A percentile compares a stretch with the other conserved stretches of the same genome.
Conservation (phyloP, 2,329 filamentous ascomycete genomes). For the Clonostachys chloroleuca region DNA sequence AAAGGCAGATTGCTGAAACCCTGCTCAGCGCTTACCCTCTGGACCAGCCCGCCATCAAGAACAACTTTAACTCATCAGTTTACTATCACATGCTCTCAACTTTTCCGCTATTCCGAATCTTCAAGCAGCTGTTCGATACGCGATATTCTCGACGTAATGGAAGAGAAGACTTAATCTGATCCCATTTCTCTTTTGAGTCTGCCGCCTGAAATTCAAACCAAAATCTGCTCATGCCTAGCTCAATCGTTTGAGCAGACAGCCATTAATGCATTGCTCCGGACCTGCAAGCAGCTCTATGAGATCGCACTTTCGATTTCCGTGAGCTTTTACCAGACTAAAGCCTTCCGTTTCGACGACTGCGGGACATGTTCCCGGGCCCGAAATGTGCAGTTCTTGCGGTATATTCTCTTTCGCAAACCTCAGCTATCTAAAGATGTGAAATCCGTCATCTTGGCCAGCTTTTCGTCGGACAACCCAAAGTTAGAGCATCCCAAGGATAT, state of each 20-base stretch:
- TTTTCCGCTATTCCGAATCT: too few species aligned
- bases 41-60: too few species aligned
- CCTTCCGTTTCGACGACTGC: too few species aligned
- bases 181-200: neutral
- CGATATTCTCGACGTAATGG: too few species aligned
- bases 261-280: neutral
- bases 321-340: neutral
- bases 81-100: too few species aligned
- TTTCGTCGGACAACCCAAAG: neutral
- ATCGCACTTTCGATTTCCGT: neutral
- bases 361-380: too few species aligned
- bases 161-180: too few species aligned
- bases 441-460: neutral
- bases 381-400: neutral
- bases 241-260: neutral
- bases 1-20: too few species aligned
- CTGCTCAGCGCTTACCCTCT: too few species aligned
- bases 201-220: neutral
- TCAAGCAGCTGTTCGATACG: too few species aligned
- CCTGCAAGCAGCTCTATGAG: neutral
- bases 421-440: neutral
- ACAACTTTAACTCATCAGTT: too few species aligned
- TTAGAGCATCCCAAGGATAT: neutral
- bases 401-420: neutral
- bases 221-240: neutral